Base-by-base conservation (phyloP, 129 eudicot species). In the Arctium lappa region DNA sequence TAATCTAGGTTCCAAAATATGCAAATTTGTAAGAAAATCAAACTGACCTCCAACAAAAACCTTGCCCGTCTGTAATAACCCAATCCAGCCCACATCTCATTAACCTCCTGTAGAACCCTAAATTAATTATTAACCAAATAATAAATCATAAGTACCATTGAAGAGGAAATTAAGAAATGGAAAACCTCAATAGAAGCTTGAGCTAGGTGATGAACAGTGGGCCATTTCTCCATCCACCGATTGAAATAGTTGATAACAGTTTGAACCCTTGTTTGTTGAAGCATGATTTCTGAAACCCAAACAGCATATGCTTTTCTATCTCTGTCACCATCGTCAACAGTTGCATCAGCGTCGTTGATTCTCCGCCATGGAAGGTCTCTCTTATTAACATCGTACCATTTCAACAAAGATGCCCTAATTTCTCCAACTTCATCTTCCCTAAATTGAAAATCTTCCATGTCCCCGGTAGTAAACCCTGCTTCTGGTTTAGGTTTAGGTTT, bases 261-360 rank as follows among this genome's bases (percentile, higher is more conserved):
- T 66, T 89, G 91, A 84, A 95, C 99, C 88, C 95, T 90, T 7
- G 99, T 95, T 87, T 95, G 99, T 84, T 95, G 99, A 74, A 95
- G 93, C 99, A 95, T 95, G 36, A 95, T 91, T 79, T 95, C 99
- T 4, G 99, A 95, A 77, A 95, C 99, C 99, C 99, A 95, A 10
- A 95, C 99, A 11, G 92, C 98, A 80, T 95, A 95, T 6, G 97
- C 99, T 80, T 88, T 93, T 71, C 40, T 85, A 66, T 92, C 98
- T 5, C 70, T 84, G 5, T 75, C 88, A 3, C 74, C 89, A 6
- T 8, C 81, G 65, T 74, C 86, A 22, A 22, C 27, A 18, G n/a
- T 77, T 7, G 72, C 83, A 2, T 32, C 84, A 68, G 15, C 65
- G 66, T 73, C 44, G 76, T 50, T 84, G 77, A 88, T 88, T 85